Conservation (phyloP, 257 asterid species). For the Solanum rostratum region DNA sequence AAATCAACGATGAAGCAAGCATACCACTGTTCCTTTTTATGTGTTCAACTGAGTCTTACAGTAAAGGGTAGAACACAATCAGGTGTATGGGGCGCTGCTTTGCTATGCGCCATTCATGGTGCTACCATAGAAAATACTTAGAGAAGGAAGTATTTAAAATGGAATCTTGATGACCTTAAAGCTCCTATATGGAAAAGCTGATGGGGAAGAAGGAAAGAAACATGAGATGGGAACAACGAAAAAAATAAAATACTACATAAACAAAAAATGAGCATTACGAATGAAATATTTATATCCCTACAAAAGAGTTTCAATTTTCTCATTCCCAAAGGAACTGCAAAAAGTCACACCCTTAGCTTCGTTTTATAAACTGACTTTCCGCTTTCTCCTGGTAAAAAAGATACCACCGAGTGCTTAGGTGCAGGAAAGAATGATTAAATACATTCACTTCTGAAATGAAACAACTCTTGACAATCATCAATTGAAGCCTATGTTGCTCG, state of each 20-base stretch:
- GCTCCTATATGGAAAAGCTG: neutral
- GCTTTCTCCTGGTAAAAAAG: neutral
- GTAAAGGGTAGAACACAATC: neutral
- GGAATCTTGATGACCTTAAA: neutral
- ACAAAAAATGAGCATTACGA: neutral
- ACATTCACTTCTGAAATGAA: neutral
- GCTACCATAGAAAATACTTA: no score
- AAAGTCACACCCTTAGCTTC: neutral
- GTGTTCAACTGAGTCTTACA: neutral
- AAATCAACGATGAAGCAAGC: neutral
- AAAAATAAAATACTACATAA: neutral
- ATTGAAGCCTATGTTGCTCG: neutral
- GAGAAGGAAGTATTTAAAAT: neutral
- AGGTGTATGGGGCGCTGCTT: no score
- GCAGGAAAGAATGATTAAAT: neutral
- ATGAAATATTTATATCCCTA: neutral
- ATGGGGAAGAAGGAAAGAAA: neutral
- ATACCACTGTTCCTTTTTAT: neutral
- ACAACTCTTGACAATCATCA: neutral
- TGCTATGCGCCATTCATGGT: no score
- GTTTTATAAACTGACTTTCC: neutral
- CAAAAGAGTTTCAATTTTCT: neutral
- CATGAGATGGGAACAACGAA: neutral
- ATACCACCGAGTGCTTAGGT: neutral
- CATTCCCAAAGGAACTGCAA: neutral